Base-by-base conservation (phyloP, 495 filamentous ascomycete genomes). In the Staphylotrichum tortipilum region DNA sequence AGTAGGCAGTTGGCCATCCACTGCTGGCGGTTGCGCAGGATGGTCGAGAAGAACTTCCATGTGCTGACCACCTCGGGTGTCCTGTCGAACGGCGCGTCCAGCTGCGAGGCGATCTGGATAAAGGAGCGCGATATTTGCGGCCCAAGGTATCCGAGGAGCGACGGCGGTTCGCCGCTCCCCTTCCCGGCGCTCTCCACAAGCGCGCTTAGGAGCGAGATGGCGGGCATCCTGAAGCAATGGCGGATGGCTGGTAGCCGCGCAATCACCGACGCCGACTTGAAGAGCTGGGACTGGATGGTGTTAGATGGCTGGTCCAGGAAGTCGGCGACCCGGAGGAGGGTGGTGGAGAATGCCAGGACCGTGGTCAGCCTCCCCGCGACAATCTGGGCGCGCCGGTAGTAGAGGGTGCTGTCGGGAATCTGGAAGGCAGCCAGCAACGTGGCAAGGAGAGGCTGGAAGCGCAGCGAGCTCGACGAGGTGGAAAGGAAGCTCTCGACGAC, bases 1-100 rank as follows among this genome's bases (percentile, higher is more conserved):
- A 97, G 81, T 42, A 97, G 76, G 60, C 88, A 91, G 37, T 94
- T 88, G 0, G 91, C 82, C 70, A 99, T 83, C 84, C 94, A 97
- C 60, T 94, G 89, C 55, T 99, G 92, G 46, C 88, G 83, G 59
- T 86, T 89, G 58, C 87, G 85, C 39, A 97, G 78, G 39, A 95
- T 80, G n/a, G 81, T 82, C 23, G 91, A 84, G 28, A 96, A 80
- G 48, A 99, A 79, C 44, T 75, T 79, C 92, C 92, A 97, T 42
- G 89, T 83, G 19, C 74, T 70, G 41, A 79, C 73, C 19, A 83
- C 75, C 34, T 89, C 70, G 6, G 68, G 58, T 4, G 71, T 64
- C 54, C 86, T 74, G 43, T 74, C 68, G 26, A 91, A 70, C 10
- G 89, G 89, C 56, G 79, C 81, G 55, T 90, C 86, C n/a, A 96